Evolutionary conservation across 2,329 filamentous ascomycete genomes (phyloP), one percentile per base, ranked within the genome.

Genomic region (Colletotrichum kahawae): DNA sequence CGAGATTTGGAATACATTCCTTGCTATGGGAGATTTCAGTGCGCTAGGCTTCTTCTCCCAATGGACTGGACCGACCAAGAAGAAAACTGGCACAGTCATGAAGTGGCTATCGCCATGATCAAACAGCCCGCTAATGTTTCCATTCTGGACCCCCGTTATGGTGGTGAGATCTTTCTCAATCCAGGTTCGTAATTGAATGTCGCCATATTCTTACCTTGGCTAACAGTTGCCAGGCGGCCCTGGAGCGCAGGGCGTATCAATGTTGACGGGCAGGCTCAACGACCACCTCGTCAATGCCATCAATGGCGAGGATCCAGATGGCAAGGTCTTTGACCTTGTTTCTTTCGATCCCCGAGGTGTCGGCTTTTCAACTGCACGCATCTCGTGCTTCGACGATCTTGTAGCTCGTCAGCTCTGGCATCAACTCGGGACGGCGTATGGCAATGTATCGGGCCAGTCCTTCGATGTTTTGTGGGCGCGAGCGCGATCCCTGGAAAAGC

Each of bases 271-370:
- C 9, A 14, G 6, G 14, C 33, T 24, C 29, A 59, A 59, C 16
- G n/a, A 21, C 10, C 60, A 67, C 14, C 48, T 71, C 8, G 34
- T 14, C 12, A 18, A 34, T 2, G 13, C 62, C 24, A 34, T 71
- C 60, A 67, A 71, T 18, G 34, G 62, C 18, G n/a, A 67, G 9
- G 51, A 57, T 16, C 4, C 62, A 7, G 51, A 27, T 0, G 87
- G 87, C 12, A 86, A 88, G 56, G 82, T 80, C 1, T 87, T 87
- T 70, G 86, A 90, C 75, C 77, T 89, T 1, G 71, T 89, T 2
- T 83, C 83, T 0, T 89, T 89, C 67, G 87, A 89, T 75, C 87
- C 87, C 0, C 85, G 87, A 7, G 87, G 87, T 5, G 80, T 89
- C n/a, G 70, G 64, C 16, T 62, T 68, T 24, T 62, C 70, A 38